Conservation (phyloP, 257 asterid genomes). For the Eucommia ulmoides region DNA sequence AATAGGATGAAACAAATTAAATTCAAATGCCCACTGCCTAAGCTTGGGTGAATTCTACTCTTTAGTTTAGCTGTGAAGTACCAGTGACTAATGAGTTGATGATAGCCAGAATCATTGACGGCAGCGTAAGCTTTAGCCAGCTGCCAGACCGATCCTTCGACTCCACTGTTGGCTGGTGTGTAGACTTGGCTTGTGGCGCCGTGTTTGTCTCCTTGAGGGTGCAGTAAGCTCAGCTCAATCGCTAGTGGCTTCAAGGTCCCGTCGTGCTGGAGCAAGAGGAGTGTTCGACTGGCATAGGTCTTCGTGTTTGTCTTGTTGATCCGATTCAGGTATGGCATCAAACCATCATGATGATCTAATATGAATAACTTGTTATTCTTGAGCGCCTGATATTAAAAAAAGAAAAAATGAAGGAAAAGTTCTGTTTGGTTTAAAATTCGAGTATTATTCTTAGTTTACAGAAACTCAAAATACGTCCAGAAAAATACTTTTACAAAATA, state of each 20-base stretch:
- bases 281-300: conserved; percentile 72
- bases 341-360: conserved; percentile 75
- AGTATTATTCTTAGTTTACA: no score
- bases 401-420: no score
- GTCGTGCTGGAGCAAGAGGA: conserved; percentile 63
- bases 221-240: conserved; percentile 82
- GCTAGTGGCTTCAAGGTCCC: conserved; percentile 84
- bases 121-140: conserved; percentile 89
- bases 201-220: conserved; percentile 35
- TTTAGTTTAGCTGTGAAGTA: no score
- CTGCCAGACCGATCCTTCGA: conserved; percentile 69
- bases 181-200: conserved; percentile 62
- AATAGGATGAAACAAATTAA: no score
- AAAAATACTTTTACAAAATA: no score
- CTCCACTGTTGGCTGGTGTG: conserved; percentile 57
- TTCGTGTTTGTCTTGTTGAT: conserved; percentile 59
- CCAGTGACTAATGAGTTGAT: conserved; percentile 97
- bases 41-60: no score
- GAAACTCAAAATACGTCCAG: no score
- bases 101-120: conserved; percentile 85
- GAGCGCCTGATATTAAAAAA: no score
- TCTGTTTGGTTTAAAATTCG: no score
- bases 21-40: no score
- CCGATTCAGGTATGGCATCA: conserved; percentile 67
- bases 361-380: conserved; percentile 40